Evolutionary conservation across 257 asterid species (phyloP).

Genomic region (Gentiana straminea): DNA sequence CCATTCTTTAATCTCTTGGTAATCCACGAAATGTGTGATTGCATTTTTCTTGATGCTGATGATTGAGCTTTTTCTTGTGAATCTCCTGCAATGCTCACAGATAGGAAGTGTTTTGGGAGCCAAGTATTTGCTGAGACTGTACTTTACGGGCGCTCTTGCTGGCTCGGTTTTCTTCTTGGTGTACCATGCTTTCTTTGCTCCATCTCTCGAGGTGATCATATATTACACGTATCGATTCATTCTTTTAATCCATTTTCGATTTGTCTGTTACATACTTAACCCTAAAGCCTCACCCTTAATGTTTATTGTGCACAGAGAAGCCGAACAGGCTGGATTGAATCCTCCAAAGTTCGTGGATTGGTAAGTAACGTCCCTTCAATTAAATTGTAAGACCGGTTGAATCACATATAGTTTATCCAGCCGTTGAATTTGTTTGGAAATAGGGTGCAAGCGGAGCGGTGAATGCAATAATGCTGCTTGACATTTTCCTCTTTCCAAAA

Average conservation of each 20-base stretch:
- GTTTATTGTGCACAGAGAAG: conserved; percentile 24
- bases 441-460: conserved; percentile 99
- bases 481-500: conserved; percentile 66
- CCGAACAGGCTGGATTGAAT: conserved; percentile 22
- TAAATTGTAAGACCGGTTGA: too few species aligned
- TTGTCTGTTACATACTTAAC: not conserved
- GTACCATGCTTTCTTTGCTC: conserved; percentile 59
- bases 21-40: not conserved
- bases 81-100: conserved; percentile 29
- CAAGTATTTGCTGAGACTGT: conserved; percentile 60
- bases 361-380: conserved; percentile 26
- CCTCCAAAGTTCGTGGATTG: conserved; percentile 51
- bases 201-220: conserved; percentile 40
- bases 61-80: not conserved
- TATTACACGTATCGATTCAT: not conserved
- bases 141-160: conserved; percentile 70
- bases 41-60: not conserved
- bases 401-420: not conserved
- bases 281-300: not conserved
- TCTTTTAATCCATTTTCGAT: not conserved
- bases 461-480: conserved; percentile 83
- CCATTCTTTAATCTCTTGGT: not conserved
- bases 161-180: conserved; percentile 77
- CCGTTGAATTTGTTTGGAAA: conserved; percentile 1
- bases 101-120: conserved; percentile 70